These are phyloP conservation scores for Sonneratia caseolaris DNA, from an alignment of 345 rosid genomes.

Conservation along the genomic window DNA sequence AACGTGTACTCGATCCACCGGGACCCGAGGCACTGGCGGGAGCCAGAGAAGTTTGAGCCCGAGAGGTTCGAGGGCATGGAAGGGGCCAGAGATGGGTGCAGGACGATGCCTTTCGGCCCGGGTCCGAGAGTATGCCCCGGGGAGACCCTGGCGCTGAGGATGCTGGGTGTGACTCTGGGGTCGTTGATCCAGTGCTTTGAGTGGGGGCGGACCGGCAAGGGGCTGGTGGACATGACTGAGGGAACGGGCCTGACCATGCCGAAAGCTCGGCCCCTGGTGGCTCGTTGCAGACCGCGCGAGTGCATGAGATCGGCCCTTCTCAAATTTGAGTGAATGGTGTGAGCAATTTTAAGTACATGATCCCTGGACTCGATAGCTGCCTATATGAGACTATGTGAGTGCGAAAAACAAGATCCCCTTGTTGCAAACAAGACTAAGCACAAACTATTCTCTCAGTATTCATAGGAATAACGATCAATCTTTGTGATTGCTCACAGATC, in stretches of 20 bases:
- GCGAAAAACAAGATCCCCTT: too few relatives aligned
- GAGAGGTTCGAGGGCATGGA: slow-evolving; percentile 26
- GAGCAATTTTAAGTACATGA: too few relatives aligned
- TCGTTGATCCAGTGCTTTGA: slow-evolving; percentile 29
- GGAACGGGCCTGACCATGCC: slow-evolving; percentile 19
- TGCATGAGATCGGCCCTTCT: slow-evolving; percentile 12
- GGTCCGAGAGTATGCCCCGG: slow-evolving; percentile 43
- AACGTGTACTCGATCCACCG: slow-evolving; percentile 33
- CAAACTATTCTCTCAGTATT: too few relatives aligned
- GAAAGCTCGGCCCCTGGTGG: slow-evolving; percentile 26
- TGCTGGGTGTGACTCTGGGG: slow-evolving; percentile 19
- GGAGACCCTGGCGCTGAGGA: slow-evolving; percentile 20
- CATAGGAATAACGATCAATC: too few relatives aligned
- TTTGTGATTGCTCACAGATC: too few relatives aligned
- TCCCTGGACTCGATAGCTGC: too few relatives aligned
- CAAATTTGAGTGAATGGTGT: slow-evolving; percentile 4
- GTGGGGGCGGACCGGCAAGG: slow-evolving; percentile 12
- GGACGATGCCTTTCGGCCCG: slow-evolving; percentile 27
- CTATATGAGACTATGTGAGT: too few relatives aligned
- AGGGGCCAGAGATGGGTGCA: slow-evolving; percentile 22
- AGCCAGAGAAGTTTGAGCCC: slow-evolving; percentile 25
- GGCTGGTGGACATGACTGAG: slow-evolving; percentile 25
- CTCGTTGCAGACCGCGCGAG: slow-evolving; percentile 19
- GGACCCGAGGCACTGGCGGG: slow-evolving; percentile 31
- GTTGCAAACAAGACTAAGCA: too few relatives aligned